Evolutionary conservation across 768 basidiomycete genomes (phyloP).

Genomic region (Boletus speciosus): DNA sequence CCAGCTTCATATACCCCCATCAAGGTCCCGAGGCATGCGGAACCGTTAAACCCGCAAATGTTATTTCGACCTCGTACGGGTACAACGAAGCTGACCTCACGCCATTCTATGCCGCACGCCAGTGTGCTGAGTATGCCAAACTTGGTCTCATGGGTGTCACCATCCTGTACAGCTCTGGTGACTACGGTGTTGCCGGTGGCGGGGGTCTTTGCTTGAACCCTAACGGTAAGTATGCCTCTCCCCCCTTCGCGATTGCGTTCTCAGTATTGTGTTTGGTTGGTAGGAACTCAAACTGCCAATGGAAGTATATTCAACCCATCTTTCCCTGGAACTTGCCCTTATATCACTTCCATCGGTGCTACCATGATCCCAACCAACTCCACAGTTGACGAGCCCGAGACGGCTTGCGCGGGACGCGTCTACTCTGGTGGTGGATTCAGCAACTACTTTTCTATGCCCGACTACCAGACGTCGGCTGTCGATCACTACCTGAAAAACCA

Average conservation of each 20-base stretch:
- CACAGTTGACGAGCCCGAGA: conserved; percentile 28
- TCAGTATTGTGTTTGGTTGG: not conserved
- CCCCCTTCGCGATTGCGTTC: not conserved
- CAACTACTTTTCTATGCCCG: conserved; percentile 41
- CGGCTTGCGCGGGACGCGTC: conserved; percentile 28
- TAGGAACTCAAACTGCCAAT: conserved; percentile 24
- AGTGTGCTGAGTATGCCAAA: conserved; percentile 46
- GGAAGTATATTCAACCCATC: conserved; percentile 38
- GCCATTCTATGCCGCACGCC: conserved; percentile 36
- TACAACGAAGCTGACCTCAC: conserved; percentile 36
- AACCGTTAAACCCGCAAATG: conserved; percentile 31
- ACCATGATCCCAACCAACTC: conserved; percentile 40
- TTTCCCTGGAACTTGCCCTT: conserved; percentile 45
- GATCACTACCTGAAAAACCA: conserved; percentile 30
- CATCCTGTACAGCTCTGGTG: conserved; percentile 43
- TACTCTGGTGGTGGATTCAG: conserved; percentile 35
- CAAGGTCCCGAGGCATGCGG: conserved; percentile 37
- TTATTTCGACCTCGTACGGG: conserved; percentile 41
- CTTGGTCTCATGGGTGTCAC: conserved; percentile 41
- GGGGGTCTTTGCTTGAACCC: conserved; percentile 30
- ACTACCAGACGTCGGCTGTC: conserved; percentile 37
- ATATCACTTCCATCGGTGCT: conserved; percentile 45
- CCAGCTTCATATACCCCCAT: not conserved
- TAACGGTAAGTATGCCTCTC: conserved; percentile 14
- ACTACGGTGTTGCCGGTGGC: conserved; percentile 42